These are phyloP conservation scores for Rhodotorula diobovata DNA, from an alignment of 768 basidiomycete genomes.

Conservation along the genomic window DNA sequence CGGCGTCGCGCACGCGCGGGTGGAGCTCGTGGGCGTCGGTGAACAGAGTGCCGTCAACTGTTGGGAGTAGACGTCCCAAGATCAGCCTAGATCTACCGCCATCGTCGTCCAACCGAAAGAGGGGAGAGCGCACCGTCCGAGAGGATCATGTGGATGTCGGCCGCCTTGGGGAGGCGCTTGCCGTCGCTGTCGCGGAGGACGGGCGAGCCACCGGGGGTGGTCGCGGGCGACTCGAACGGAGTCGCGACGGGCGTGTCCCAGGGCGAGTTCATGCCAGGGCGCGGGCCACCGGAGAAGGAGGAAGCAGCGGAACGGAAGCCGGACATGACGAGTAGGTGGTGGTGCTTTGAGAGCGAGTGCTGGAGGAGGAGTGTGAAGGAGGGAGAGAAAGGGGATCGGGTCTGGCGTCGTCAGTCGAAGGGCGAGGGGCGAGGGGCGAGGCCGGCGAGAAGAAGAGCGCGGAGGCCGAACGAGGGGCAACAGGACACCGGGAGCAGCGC, in stretches of 20 bases:
- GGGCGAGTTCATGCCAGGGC: constrained; percentile 19
- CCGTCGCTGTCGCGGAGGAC: constrained; percentile 5
- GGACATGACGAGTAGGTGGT: neutral
- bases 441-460: no score
- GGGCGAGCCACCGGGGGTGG: constrained; percentile 30
- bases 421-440: no score
- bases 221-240: constrained; percentile 32
- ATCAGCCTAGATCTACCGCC: neutral
- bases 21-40: constrained; percentile 41
- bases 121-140: constrained; percentile 21
- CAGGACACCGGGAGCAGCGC: no score
- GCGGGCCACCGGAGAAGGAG: constrained; percentile 11
- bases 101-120: neutral
- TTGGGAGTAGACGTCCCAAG: neutral
- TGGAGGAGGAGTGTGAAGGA: neutral
- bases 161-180: constrained; percentile 26
- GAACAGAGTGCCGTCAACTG: constrained; percentile 41
- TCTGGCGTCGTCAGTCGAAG: no score
- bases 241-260: constrained; percentile 38
- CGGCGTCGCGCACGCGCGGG: constrained; percentile 32
- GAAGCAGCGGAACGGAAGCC: constrained; percentile 17
- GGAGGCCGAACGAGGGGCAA: no score
- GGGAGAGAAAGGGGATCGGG: neutral
- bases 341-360: neutral
- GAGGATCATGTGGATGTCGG: constrained; percentile 39